Evolutionary conservation across 805 yeast species (phyloP).

Genomic region (Myxozyma neglecta): DNA sequence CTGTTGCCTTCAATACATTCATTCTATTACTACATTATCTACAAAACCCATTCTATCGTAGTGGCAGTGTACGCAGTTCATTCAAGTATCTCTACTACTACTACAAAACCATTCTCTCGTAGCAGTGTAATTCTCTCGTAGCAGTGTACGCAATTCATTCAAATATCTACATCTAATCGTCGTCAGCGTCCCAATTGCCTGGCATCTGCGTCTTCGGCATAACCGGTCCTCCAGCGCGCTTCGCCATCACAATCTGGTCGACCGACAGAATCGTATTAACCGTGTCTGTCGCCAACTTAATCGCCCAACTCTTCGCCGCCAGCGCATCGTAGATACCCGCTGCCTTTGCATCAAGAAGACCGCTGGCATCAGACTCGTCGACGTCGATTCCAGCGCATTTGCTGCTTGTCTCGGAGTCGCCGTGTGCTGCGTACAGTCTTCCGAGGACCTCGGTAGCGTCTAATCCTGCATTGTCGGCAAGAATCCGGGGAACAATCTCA

Average conservation of each 20-base stretch:
- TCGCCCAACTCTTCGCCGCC: constrained; percentile 79
- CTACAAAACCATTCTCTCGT: too few species aligned
- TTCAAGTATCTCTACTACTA: too few species aligned
- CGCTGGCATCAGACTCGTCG: constrained; percentile 55
- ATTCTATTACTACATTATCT: too few species aligned
- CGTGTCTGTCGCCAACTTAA: constrained; percentile 92
- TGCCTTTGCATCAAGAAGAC: constrained; percentile 67
- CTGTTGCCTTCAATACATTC: too few species aligned
- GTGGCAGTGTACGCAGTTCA: too few species aligned
- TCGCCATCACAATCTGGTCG: constrained; percentile 98
- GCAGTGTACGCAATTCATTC: too few species aligned
- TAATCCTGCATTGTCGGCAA: constrained; percentile 92
- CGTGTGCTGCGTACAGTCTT: constrained; percentile 83
- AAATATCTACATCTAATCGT: constrained; percentile 40
- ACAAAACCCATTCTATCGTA: too few species aligned
- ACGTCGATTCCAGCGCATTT: constrained; percentile 64
- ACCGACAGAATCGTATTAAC: constrained; percentile 86
- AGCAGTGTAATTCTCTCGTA: too few species aligned
- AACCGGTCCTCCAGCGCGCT: constrained; percentile 96
- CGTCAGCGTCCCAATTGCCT: constrained; percentile 96
- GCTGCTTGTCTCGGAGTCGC: constrained; percentile 45
- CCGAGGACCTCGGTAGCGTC: constrained; percentile 89
- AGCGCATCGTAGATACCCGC: constrained; percentile 77
- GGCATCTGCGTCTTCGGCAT: constrained; percentile 85
- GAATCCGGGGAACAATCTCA: constrained; percentile 87